phyloP scores from a whole-genome alignment of 768 basidiomycete species.

The Boletus sensibilis region DNA sequence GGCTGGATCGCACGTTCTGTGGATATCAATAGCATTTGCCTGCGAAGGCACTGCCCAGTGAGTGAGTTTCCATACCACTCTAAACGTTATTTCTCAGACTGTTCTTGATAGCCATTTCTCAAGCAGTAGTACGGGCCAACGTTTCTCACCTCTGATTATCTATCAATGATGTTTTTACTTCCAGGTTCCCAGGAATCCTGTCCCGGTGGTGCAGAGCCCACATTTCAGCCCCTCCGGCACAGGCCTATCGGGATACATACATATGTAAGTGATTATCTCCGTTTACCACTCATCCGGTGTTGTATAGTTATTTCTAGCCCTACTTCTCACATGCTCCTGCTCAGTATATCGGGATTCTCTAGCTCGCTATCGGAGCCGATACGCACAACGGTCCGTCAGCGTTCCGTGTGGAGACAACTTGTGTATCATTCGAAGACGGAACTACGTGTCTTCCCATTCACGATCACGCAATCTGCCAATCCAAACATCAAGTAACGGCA shows the following conservation, averaged over 20 bases:
- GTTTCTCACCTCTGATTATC: slow-evolving; percentile 14
- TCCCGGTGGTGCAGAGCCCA: background rate
- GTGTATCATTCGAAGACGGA: background rate
- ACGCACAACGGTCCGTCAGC: background rate
- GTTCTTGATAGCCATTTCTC: slow-evolving; percentile 8
- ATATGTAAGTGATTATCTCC: slow-evolving; percentile 16
- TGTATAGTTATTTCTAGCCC: slow-evolving; percentile 11
- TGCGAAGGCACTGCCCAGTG: background rate
- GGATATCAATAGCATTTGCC: background rate
- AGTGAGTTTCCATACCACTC: background rate
- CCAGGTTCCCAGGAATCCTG: slow-evolving; percentile 13
- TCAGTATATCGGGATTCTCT: background rate
- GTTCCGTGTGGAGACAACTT: background rate
- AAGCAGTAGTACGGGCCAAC: slow-evolving; percentile 2
- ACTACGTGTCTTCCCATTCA: background rate
- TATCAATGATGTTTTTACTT: background rate
- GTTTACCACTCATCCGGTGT: background rate
- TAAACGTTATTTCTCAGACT: background rate
- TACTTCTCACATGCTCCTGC: slow-evolving; percentile 8
- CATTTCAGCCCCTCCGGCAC: background rate
- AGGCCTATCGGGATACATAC: slow-evolving; percentile 14
- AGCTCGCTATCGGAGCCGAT: slow-evolving; percentile 12
- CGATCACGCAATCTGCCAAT: background rate
- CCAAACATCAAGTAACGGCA: background rate
- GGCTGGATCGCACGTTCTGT: background rate